Conservation (phyloP, 78 protist genomes). For the Pelomyxa schiedti region DNA sequence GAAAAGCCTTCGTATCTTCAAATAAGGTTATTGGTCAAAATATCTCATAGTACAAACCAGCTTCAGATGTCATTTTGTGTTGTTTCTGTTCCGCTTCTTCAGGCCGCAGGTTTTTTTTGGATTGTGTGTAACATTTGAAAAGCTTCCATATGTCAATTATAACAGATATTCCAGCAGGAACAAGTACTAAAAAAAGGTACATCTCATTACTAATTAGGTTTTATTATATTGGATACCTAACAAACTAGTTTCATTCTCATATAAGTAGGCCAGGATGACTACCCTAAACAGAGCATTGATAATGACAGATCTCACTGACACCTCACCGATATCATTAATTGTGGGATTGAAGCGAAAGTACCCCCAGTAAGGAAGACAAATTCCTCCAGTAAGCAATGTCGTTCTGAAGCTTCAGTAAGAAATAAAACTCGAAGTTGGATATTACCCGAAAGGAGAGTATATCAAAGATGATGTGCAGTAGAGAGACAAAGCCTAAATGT, state of each 20-base stretch:
- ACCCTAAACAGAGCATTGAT: conserved; percentile 16
- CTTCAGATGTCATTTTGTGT: not conserved
- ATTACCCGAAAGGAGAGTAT: conserved; percentile 80
- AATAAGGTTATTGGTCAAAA: conserved; percentile 50
- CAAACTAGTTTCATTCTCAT: conserved; percentile 76
- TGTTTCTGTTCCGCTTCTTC: not conserved
- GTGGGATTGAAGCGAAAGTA: conserved; percentile 64
- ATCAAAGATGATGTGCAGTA: conserved; percentile 85
- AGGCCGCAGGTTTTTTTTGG: not conserved
- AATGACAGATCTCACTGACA: conserved; percentile 59
- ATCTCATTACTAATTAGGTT: no score
- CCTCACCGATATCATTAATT: conserved; percentile 67
- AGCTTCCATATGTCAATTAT: conserved; percentile 88
- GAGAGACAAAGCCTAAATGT: conserved; percentile 61
- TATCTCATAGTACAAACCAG: conserved; percentile 5
- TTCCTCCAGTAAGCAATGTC: no score
- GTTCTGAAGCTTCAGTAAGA: no score
- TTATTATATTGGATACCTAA: no score
- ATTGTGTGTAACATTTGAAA: conserved; percentile 38
- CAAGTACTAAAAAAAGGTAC: no score
- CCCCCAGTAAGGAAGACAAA: not conserved
- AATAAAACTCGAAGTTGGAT: not conserved
- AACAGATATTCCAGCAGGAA: conserved; percentile 48
- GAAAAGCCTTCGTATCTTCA: conserved; percentile 68
- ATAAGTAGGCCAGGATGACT: conserved; percentile 79